Percentiles rank a stretch among this genome's conserved stretches.
Evolutionary conservation across 192 early-diverging fungal genomes (phyloP).

Genomic region (Backusella mclennaniae): DNA sequence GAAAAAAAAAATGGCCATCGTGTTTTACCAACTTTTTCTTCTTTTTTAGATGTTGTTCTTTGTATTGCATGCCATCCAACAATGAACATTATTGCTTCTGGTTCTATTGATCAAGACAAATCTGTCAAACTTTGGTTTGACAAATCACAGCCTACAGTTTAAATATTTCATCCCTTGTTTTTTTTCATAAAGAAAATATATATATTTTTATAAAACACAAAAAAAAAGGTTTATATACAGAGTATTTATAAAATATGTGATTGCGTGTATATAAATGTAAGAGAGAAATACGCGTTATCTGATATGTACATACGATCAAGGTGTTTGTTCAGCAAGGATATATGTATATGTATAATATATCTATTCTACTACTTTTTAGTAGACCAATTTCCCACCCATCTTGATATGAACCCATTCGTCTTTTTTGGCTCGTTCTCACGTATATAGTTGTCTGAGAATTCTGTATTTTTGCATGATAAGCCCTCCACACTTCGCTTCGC

Average conservation of each 20-base stretch:
- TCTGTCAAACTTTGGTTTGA: constrained; percentile 86
- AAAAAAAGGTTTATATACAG: constrained; percentile 2
- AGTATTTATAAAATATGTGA: background rate
- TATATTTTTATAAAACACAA: background rate
- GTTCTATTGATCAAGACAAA: constrained; percentile 88
- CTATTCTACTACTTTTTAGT: background rate
- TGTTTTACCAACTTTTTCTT: background rate
- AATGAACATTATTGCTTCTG: constrained; percentile 93
- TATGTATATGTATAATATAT: background rate
- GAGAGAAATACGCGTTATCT: background rate
- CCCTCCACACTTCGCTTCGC: constrained; percentile 26
- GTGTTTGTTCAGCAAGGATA: background rate
- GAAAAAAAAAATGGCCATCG: background rate
- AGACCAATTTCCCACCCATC: constrained; percentile 19
- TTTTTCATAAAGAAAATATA: background rate
- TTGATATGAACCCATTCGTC: constrained; percentile 12
- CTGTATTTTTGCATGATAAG: constrained; percentile 15
- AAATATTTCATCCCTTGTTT: background rate
- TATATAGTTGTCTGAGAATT: background rate
- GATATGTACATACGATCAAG: background rate
- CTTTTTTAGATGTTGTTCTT: constrained; percentile 74
- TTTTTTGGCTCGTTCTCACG: background rate
- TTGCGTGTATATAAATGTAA: background rate
- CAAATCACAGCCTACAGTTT: constrained; percentile 24
- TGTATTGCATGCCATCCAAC: constrained; percentile 93